phyloP scores from a whole-genome alignment of 805 yeast genomes.

The Candida qinlingensis region DNA sequence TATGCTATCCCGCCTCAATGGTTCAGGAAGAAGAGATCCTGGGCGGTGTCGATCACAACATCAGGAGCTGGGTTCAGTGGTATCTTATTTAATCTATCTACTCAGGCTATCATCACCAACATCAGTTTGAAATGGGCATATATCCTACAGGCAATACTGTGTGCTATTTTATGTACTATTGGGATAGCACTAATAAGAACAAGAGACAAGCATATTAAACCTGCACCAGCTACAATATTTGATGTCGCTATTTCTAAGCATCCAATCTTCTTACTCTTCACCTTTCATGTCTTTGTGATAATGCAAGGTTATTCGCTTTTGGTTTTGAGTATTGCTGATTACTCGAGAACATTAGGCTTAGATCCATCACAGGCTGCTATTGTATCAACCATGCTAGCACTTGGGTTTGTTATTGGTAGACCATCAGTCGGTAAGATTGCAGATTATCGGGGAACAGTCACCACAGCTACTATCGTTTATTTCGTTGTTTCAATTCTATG shows the following conservation, averaged over 20 bases:
- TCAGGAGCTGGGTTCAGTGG: slow-evolving; percentile 42
- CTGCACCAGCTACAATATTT: slow-evolving; percentile 32
- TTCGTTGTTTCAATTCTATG: slow-evolving; percentile 35
- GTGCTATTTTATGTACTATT: slow-evolving; percentile 29
- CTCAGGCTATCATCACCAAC: slow-evolving; percentile 29
- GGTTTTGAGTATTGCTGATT: slow-evolving; percentile 54
- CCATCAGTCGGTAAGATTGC: slow-evolving; percentile 48
- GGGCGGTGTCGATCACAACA: slow-evolving; percentile 34
- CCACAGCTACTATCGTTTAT: slow-evolving; percentile 36
- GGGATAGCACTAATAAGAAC: slow-evolving; percentile 34
- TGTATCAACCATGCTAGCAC: slow-evolving; percentile 54
- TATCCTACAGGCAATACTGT: slow-evolving; percentile 33
- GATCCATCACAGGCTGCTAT: slow-evolving; percentile 47
- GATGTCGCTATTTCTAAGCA: slow-evolving; percentile 36
- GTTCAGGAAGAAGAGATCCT: slow-evolving; percentile 58
- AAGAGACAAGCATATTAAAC: slow-evolving; percentile 30
- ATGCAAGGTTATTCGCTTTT: slow-evolving; percentile 58
- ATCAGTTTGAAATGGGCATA: slow-evolving; percentile 31
- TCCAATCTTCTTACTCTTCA: slow-evolving; percentile 38
- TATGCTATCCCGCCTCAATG: slow-evolving; percentile 62
- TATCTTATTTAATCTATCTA: slow-evolving; percentile 33
- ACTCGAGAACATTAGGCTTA: slow-evolving; percentile 57
- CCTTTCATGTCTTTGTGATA: slow-evolving; percentile 40
- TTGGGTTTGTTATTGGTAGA: slow-evolving; percentile 51
- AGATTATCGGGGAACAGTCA: slow-evolving; percentile 48